Evolutionary conservation across 352 stramenopile species (phyloP).

Genomic region (Globisporangium spinosum): DNA sequence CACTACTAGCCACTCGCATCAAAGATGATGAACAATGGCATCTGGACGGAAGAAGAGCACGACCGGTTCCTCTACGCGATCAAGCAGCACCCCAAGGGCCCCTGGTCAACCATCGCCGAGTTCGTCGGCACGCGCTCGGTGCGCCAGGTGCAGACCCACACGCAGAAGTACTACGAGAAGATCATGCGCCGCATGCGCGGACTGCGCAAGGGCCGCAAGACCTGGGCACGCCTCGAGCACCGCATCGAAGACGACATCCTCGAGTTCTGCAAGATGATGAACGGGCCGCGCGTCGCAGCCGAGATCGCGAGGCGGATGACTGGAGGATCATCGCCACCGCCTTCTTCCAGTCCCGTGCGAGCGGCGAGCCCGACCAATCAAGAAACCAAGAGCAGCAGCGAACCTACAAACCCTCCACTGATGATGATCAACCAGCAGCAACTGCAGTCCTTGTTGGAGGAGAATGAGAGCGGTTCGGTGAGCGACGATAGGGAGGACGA

Average conservation of each 20-base stretch:
- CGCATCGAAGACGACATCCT: slow-evolving; percentile 12
- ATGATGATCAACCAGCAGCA: neutral
- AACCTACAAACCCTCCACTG: neutral
- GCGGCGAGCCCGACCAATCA: neutral
- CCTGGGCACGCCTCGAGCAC: slow-evolving; percentile 15
- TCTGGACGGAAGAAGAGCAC: slow-evolving; percentile 27
- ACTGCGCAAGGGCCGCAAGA: slow-evolving; percentile 24
- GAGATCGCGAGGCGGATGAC: slow-evolving; percentile 3
- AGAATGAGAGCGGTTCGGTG: neutral
- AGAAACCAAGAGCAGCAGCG: neutral
- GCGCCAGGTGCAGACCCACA: slow-evolving; percentile 1
- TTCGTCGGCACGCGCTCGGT: slow-evolving; percentile 25
- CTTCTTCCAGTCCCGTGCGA: neutral
- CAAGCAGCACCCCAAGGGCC: slow-evolving; percentile 22
- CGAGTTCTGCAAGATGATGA: slow-evolving; percentile 25
- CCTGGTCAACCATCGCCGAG: slow-evolving; percentile 24
- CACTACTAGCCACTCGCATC: neutral
- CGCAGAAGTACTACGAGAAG: slow-evolving; percentile 35
- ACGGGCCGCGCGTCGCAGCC: slow-evolving; percentile 1
- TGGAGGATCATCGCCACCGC: neutral
- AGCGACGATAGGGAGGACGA: slow-evolving; percentile 4
- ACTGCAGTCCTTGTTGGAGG: neutral
- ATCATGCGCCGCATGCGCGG: slow-evolving; percentile 28
- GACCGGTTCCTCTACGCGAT: slow-evolving; percentile 25
- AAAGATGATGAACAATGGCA: neutral